phyloP scores from a whole-genome alignment of 176 grass and related monocot genomes.

The Ananas comosus region DNA sequence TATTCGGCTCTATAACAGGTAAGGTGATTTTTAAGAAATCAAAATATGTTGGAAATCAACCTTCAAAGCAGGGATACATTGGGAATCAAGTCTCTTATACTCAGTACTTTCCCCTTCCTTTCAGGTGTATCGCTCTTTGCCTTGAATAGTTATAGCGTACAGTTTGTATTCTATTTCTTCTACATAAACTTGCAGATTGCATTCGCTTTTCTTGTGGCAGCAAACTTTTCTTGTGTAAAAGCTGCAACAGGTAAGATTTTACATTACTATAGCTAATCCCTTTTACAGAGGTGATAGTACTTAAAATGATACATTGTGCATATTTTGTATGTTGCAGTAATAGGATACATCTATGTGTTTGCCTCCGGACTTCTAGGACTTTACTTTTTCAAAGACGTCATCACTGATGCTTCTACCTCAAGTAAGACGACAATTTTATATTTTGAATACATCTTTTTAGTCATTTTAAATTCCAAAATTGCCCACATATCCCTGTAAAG shows the following conservation, averaged over 20 bases:
- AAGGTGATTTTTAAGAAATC: slow-evolving; percentile 6
- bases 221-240: slow-evolving; percentile 72
- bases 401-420: slow-evolving; percentile 49
- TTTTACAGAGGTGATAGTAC: slow-evolving; percentile 9
- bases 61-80: not conserved
- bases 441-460: not conserved
- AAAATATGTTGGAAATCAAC: not conserved
- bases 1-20: slow-evolving; percentile 15
- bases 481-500: no score
- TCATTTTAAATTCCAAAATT: no score
- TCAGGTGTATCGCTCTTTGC: slow-evolving; percentile 73
- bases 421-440: slow-evolving; percentile 44
- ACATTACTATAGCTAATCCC: not conserved
- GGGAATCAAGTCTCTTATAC: not conserved
- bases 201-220: slow-evolving; percentile 57
- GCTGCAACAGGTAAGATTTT: slow-evolving; percentile 55
- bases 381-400: slow-evolving; percentile 59
- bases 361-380: slow-evolving; percentile 63
- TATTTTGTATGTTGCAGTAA: slow-evolving; percentile 41
- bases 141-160: slow-evolving; percentile 58
- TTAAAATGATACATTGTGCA: slow-evolving; percentile 2
- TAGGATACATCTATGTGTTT: slow-evolving; percentile 91
- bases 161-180: slow-evolving; percentile 82
- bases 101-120: not conserved
- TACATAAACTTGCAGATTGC: slow-evolving; percentile 85